Conservation (phyloP, 2,329 filamentous ascomycete genomes). For the Phaeosphaeria sp. region DNA sequence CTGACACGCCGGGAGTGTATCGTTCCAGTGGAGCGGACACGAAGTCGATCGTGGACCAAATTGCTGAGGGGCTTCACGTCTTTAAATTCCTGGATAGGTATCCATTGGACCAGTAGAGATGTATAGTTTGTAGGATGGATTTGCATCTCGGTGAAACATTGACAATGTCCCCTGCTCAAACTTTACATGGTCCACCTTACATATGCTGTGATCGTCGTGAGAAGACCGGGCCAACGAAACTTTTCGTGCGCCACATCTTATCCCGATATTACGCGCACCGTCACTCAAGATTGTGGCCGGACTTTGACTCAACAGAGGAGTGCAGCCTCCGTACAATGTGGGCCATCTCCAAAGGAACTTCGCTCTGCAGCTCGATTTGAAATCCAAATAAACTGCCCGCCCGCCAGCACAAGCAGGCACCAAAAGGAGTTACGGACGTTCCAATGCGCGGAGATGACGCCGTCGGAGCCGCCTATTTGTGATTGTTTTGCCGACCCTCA, state of each 20-base stretch:
- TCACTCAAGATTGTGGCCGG: not conserved
- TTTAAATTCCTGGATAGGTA: conserved; percentile 74
- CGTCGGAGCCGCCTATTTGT: not conserved
- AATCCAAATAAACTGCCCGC: not conserved
- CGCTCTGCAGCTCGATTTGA: not conserved
- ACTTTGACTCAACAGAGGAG: not conserved
- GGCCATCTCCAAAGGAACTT: not conserved
- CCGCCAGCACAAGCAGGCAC: not conserved
- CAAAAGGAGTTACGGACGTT: not conserved
- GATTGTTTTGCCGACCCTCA: not conserved
- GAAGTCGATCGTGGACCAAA: conserved; percentile 23
- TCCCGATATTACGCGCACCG: not conserved
- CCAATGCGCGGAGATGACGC: conserved; percentile 1
- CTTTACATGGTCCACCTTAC: not conserved
- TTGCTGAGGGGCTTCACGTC: conserved; percentile 62
- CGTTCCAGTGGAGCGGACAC: conserved; percentile 11
- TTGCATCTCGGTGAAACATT: not conserved
- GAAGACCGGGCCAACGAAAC: not conserved
- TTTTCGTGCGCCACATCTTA: not conserved
- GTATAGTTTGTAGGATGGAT: not conserved
- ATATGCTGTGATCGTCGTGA: not conserved
- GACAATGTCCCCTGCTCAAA: not conserved
- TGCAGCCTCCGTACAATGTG: not conserved
- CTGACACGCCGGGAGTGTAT: conserved; percentile 49
- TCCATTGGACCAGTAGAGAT: conserved; percentile 56